Evolutionary conservation across 225 moss, liverwort and hornwort genomes (phyloP).

Genomic region (Sphagnum tenellum): DNA sequence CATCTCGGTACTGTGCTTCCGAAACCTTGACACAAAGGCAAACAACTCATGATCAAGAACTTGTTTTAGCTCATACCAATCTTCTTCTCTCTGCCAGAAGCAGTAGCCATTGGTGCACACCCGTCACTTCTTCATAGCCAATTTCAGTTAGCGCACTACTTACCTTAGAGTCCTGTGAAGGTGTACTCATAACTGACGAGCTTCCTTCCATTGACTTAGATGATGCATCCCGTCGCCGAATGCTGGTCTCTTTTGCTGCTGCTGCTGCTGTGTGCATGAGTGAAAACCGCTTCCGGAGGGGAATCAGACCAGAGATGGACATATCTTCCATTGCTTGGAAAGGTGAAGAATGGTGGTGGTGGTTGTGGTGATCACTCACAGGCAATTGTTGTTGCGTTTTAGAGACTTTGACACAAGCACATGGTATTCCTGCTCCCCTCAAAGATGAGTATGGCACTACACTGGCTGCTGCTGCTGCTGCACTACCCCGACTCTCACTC

Average conservation of each 20-base stretch:
- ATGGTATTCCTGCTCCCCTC: conserved; percentile 54
- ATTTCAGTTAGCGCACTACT: background rate
- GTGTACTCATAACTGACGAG: conserved; percentile 27
- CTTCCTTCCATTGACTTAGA: conserved; percentile 18
- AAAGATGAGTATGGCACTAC: conserved; percentile 13
- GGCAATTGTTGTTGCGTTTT: conserved; percentile 50
- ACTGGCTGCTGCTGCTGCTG: conserved; percentile 15
- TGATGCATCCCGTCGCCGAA: too few relatives aligned
- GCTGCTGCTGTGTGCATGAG: conserved; percentile 16
- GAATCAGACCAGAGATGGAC: conserved; percentile 40
- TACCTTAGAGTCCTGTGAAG: conserved; percentile 39
- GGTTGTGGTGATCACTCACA: conserved; percentile 40
- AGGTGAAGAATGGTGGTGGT: conserved; percentile 30
- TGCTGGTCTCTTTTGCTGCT: too few relatives aligned
- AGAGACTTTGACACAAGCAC: conserved; percentile 75
- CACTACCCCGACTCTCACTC: conserved; percentile 26
- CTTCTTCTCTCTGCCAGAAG: too few relatives aligned
- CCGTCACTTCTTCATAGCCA: too few relatives aligned
- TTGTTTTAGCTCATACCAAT: too few relatives aligned
- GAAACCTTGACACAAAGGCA: conserved; percentile 16
- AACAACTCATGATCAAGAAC: background rate
- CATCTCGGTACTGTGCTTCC: conserved; percentile 21
- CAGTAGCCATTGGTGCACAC: too few relatives aligned
- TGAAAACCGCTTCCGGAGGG: conserved; percentile 71
- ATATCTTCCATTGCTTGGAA: conserved; percentile 23